phyloP scores from a whole-genome alignment of 2,329 filamentous ascomycete genomes.

The Pseudogymnoascus sp. region DNA sequence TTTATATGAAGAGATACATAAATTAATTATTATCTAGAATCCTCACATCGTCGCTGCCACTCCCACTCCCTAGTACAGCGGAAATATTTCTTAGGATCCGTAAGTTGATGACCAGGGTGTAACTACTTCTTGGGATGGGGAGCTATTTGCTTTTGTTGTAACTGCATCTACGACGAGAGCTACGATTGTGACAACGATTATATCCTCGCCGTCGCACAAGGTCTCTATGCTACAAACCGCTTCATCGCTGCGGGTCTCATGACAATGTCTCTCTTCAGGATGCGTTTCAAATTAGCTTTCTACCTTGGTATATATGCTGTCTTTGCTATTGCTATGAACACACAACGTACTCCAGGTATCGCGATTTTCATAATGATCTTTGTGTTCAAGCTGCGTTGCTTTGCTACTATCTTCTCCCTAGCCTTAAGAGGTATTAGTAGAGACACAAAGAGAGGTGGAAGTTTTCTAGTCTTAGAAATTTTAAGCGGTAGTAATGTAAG shows the following conservation, averaged over 20 bases:
- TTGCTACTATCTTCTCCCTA: slow-evolving; percentile 46
- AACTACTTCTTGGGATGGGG: no score
- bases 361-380: slow-evolving; percentile 42
- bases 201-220: slow-evolving; percentile 69
- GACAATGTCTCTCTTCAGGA: slow-evolving; percentile 47
- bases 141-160: no score
- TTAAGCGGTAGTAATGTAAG: slow-evolving; percentile 42
- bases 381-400: slow-evolving; percentile 46
- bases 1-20: no score
- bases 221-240: slow-evolving; percentile 62
- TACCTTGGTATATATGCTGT: slow-evolving; percentile 43
- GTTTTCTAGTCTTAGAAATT: slow-evolving; percentile 41
- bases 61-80: no score
- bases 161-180: no score
- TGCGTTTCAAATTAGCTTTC: slow-evolving; percentile 58
- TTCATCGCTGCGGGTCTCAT: slow-evolving; percentile 62
- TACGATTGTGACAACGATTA: no score
- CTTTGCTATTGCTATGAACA: slow-evolving; percentile 42
- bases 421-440: slow-evolving; percentile 44
- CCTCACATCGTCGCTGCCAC: no score
- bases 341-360: slow-evolving; percentile 39
- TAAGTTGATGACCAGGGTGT: no score
- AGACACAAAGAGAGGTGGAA: slow-evolving; percentile 41
- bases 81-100: no score
- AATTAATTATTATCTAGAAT: no score